phyloP scores from a whole-genome alignment of 2,329 filamentous ascomycete species.

The Fusarium albidum region DNA sequence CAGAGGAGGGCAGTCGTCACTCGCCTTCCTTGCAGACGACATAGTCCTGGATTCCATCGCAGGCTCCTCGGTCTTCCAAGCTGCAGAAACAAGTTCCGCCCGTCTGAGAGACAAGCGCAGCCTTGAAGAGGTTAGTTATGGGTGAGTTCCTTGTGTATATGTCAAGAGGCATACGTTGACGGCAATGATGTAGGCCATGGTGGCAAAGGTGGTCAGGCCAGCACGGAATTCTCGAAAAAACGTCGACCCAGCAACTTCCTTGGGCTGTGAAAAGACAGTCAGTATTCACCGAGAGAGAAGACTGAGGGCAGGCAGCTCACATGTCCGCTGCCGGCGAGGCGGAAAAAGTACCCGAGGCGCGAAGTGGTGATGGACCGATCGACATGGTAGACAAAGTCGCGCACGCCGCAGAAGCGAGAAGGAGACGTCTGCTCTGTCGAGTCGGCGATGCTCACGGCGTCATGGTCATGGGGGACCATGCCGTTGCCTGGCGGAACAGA shows the following conservation, averaged over 20 bases:
- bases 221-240: slow-evolving; percentile 83
- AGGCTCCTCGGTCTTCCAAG: slow-evolving; percentile 52
- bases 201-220: slow-evolving; percentile 80
- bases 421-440: slow-evolving; percentile 17
- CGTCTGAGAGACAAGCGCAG: slow-evolving; percentile 75
- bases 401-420: slow-evolving; percentile 44
- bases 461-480: slow-evolving; percentile 13
- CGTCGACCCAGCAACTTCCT: slow-evolving; percentile 71
- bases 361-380: slow-evolving; percentile 51
- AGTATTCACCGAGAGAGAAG: neutral
- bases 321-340: slow-evolving; percentile 73
- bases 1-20: slow-evolving; percentile 15
- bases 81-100: slow-evolving; percentile 80
- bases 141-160: neutral
- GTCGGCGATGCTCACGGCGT: neutral
- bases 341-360: slow-evolving; percentile 68
- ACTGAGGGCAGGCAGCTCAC: slow-evolving; percentile 52
- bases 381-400: slow-evolving; percentile 47
- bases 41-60: slow-evolving; percentile 56
- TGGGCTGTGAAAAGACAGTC: slow-evolving; percentile 55
- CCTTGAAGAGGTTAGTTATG: slow-evolving; percentile 52
- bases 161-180: slow-evolving; percentile 60
- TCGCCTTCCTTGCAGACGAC: slow-evolving; percentile 57
- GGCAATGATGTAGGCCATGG: slow-evolving; percentile 87
- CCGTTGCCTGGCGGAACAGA: slow-evolving; percentile 16